Percentiles rank a stretch among this genome's conserved stretches.
Evolutionary conservation across 148 eudicot species (phyloP).

Genomic region (Talinum fruticosum): DNA sequence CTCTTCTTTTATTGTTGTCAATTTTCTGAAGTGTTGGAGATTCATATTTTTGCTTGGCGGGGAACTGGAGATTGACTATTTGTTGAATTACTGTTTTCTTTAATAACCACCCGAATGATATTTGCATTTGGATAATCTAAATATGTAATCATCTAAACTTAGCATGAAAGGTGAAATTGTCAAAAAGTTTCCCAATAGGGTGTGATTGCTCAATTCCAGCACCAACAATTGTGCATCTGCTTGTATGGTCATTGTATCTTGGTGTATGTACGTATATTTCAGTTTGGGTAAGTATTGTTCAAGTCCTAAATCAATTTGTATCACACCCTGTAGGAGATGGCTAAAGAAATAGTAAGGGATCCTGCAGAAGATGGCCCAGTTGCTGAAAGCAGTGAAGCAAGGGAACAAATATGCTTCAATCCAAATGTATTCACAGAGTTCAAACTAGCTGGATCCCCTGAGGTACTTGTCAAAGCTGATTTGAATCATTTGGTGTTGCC

Average conservation of each 20-base stretch:
- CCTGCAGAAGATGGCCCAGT: constrained; percentile 34
- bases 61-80: neutral
- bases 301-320: neutral
- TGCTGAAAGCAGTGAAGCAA: constrained; percentile 30
- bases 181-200: neutral
- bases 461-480: constrained; percentile 40
- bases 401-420: constrained; percentile 58
- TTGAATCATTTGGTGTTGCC: neutral
- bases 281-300: neutral
- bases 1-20: neutral
- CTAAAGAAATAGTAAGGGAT: constrained; percentile 32
- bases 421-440: constrained; percentile 96
- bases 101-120: neutral
- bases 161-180: neutral
- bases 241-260: neutral
- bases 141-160: neutral
- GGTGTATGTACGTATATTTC: neutral
- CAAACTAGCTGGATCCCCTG: constrained; percentile 71
- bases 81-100: neutral
- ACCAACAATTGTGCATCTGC: neutral
- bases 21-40: neutral
- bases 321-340: constrained; percentile 33
- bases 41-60: neutral
- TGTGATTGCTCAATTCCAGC: neutral
- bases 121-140: neutral